phyloP scores from a whole-genome alignment of 805 yeast species.

The Scheffersomyces amazonensis region DNA sequence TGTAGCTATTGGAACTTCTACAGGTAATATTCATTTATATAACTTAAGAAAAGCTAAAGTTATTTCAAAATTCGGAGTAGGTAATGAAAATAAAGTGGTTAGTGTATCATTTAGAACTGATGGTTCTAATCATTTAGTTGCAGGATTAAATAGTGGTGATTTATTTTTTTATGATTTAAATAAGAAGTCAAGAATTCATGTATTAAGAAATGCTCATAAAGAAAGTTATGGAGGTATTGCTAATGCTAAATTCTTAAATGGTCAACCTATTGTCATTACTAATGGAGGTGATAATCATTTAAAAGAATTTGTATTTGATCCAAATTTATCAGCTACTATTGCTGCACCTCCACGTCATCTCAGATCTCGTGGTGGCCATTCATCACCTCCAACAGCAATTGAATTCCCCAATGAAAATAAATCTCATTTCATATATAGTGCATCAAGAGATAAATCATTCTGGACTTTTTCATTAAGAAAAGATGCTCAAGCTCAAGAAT shows the following conservation, averaged over 20 bases:
- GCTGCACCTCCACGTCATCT: slow-evolving; percentile 88
- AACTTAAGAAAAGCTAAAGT: slow-evolving; percentile 65
- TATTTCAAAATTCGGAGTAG: slow-evolving; percentile 44
- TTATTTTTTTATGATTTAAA: slow-evolving; percentile 81
- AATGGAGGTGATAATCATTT: slow-evolving; percentile 88
- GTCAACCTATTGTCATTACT: slow-evolving; percentile 87
- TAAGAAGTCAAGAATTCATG: slow-evolving; percentile 69
- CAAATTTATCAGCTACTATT: slow-evolving; percentile 67
- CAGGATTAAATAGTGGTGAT: slow-evolving; percentile 79
- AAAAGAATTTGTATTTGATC: slow-evolving; percentile 92
- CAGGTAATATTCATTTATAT: slow-evolving; percentile 64
- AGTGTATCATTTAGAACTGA: slow-evolving; percentile 89
- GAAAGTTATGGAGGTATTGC: slow-evolving; percentile 77
- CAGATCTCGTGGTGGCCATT: slow-evolving; percentile 96
- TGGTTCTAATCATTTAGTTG: slow-evolving; percentile 78
- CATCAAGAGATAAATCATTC: slow-evolving; percentile 79
- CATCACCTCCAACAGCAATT: slow-evolving; percentile 79
- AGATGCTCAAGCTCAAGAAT: slow-evolving; percentile 93
- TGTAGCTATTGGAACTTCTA: slow-evolving; percentile 70
- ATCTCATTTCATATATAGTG: slow-evolving; percentile 82
- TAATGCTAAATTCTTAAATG: slow-evolving; percentile 71
- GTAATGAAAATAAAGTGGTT: slow-evolving; percentile 40
- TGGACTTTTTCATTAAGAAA: slow-evolving; percentile 93
- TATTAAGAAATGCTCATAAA: slow-evolving; percentile 68
- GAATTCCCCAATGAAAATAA: slow-evolving; percentile 70